Percentiles rank a stretch among this genome's conserved stretches.
Evolutionary conservation across 768 basidiomycete genomes (phyloP).

Genomic region (Asterophora parasitica): DNA sequence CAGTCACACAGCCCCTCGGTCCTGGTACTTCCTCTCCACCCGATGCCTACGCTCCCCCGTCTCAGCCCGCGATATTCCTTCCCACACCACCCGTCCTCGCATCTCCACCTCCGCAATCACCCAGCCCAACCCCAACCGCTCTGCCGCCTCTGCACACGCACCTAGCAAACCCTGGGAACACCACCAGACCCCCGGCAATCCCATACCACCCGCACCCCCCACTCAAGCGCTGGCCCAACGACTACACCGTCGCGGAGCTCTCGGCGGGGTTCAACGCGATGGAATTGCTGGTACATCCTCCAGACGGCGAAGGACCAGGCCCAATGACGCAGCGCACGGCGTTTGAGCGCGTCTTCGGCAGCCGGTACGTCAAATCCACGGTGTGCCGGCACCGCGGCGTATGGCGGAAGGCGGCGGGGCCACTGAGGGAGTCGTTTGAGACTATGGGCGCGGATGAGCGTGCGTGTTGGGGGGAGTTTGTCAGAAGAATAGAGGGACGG

Average conservation of each 20-base stretch:
- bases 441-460: conserved; percentile 50
- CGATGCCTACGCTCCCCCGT: no score
- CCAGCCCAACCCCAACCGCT: no score
- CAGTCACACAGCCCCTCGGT: no score
- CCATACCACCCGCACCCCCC: conserved; percentile 59
- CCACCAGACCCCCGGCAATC: conserved; percentile 25
- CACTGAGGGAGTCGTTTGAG: conserved; percentile 47
- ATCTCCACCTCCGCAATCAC: no score
- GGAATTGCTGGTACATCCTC: conserved; percentile 36
- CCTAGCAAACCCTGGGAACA: conserved; percentile 17
- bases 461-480: conserved; percentile 68
- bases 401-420: conserved; percentile 52
- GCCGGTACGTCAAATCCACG: conserved; percentile 69
- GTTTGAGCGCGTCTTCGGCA: conserved; percentile 68
- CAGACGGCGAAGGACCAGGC: conserved; percentile 30
- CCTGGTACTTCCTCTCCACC: no score
- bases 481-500: conserved; percentile 54
- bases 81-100: no score
- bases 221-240: conserved; percentile 72
- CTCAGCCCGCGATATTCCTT: no score
- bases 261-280: conserved; percentile 53
- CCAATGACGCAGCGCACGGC: conserved; percentile 59
- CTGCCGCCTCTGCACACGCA: conserved; percentile 10
- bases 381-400: conserved; percentile 68
- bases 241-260: conserved; percentile 66